Conservation (phyloP, 169 alveolate species). For the Plasmodium coatneyi region DNA sequence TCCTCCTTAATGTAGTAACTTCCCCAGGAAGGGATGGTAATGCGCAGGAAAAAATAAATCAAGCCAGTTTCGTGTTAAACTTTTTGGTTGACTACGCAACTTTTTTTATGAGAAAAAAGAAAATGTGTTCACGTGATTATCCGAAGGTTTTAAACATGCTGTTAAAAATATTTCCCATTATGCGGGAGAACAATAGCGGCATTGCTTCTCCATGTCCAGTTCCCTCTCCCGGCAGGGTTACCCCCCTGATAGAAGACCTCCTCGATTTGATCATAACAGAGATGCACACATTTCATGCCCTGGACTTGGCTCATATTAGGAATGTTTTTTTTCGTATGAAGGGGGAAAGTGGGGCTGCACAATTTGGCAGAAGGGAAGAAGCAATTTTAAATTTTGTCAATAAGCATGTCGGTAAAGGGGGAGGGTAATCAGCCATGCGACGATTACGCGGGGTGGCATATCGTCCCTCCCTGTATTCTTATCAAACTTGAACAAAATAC, state of each 20-base stretch:
- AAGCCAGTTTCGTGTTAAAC: slow-evolving; percentile 19
- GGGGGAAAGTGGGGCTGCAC: not conserved
- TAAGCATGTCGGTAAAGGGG: not conserved
- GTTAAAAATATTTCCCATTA: not conserved
- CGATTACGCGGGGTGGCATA: not conserved
- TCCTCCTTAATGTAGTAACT: slow-evolving; percentile 2
- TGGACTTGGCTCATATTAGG: slow-evolving; percentile 24
- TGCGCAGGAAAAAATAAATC: not conserved
- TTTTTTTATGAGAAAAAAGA: slow-evolving; percentile 47
- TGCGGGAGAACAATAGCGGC: not conserved
- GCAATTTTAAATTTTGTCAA: slow-evolving; percentile 28
- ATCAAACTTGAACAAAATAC: not conserved
- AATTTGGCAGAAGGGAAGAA: slow-evolving; percentile 3
- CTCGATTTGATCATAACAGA: slow-evolving; percentile 9
- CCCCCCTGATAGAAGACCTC: not conserved
- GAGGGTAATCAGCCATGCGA: not conserved
- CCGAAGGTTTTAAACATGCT: slow-evolving; percentile 57
- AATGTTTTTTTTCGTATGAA: slow-evolving; percentile 9
- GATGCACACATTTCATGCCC: slow-evolving; percentile 16
- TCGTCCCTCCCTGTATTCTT: not conserved
- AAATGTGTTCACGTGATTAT: slow-evolving; percentile 58
- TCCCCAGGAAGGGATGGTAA: not conserved
- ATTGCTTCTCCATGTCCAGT: not conserved
- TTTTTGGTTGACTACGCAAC: slow-evolving; percentile 18
- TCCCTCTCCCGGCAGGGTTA: not conserved